A percentile compares a stretch with the other conserved stretches of the same genome.
Evolutionary conservation across 2,329 filamentous ascomycete genomes (phyloP).

Genomic region (Tolypocladium pustulatum): DNA sequence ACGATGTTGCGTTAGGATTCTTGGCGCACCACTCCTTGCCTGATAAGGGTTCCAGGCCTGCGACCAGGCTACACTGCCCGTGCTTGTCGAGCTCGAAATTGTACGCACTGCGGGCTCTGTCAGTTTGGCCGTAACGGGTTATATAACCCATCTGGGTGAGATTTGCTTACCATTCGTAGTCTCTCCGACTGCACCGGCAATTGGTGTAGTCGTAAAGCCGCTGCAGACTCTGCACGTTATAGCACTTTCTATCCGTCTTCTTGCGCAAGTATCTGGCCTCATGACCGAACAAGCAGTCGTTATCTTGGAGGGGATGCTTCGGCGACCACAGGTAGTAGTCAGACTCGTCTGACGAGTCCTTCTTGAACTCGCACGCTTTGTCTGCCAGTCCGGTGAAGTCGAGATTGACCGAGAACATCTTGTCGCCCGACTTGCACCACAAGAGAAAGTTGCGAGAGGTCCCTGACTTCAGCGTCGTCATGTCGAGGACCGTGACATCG

Average conservation of each 20-base stretch:
- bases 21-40: constrained; percentile 40
- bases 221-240: constrained; percentile 64
- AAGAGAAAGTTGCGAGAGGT: constrained; percentile 84
- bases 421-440: constrained; percentile 57
- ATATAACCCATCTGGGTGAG: too few species aligned
- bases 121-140: not conserved
- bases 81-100: constrained; percentile 78
- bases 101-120: constrained; percentile 57
- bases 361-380: constrained; percentile 58
- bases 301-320: constrained; percentile 64
- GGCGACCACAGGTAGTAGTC: constrained; percentile 88
- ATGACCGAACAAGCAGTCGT: constrained; percentile 89
- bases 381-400: constrained; percentile 80
- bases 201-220: constrained; percentile 64
- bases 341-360: constrained; percentile 34
- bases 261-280: constrained; percentile 85
- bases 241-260: constrained; percentile 67
- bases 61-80: constrained; percentile 66
- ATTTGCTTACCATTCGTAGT: constrained; percentile 79
- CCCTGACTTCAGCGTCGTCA: constrained; percentile 83
- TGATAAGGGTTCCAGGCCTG: constrained; percentile 53
- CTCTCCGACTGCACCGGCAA: constrained; percentile 72
- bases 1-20: constrained; percentile 63
- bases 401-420: constrained; percentile 66
- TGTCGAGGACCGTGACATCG: constrained; percentile 63